These are phyloP conservation scores for Cryptococcus sp. DNA, from an alignment of 1,284 basidiomycete species.

Conservation along the genomic window DNA sequence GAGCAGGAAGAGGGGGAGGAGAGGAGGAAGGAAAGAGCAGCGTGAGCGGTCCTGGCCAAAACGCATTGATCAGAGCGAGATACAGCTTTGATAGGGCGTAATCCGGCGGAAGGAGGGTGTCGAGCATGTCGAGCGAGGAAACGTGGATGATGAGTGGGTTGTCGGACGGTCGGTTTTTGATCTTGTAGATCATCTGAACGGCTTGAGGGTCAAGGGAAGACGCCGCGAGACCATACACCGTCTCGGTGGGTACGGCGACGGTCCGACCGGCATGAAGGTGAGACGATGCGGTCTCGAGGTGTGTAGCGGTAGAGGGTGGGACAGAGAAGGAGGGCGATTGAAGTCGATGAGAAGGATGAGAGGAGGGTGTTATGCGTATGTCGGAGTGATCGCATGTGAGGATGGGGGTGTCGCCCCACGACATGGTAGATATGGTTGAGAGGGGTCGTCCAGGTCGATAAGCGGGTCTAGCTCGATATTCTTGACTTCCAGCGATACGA, in stretches of 20 bases:
- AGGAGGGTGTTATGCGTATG: constrained; percentile 13
- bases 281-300: constrained; percentile 31
- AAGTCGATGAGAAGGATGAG: constrained; percentile 23
- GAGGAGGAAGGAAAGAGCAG: constrained; percentile 74
- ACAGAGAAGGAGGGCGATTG: constrained; percentile 31
- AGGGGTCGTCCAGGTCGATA: too few relatives aligned
- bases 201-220: constrained; percentile 64
- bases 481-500: too few relatives aligned
- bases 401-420: constrained; percentile 23
- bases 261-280: constrained; percentile 38
- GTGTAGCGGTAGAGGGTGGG: constrained; percentile 16
- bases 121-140: constrained; percentile 76
- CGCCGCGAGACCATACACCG: constrained; percentile 94
- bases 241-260: constrained; percentile 95
- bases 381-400: constrained; percentile 15
- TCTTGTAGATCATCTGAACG: constrained; percentile 69
- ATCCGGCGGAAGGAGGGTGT: constrained; percentile 58
- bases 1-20: constrained; percentile 42
- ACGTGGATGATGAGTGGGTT: constrained; percentile 98
- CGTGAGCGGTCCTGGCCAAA: constrained; percentile 95
- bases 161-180: constrained; percentile 89
- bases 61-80: constrained; percentile 64
- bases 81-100: constrained; percentile 63
- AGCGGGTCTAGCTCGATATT: too few relatives aligned
- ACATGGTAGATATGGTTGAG: too few relatives aligned